Evolutionary conservation across 1,139 yeast genomes (phyloP).

Genomic region (Lipomyces yarrowii): DNA sequence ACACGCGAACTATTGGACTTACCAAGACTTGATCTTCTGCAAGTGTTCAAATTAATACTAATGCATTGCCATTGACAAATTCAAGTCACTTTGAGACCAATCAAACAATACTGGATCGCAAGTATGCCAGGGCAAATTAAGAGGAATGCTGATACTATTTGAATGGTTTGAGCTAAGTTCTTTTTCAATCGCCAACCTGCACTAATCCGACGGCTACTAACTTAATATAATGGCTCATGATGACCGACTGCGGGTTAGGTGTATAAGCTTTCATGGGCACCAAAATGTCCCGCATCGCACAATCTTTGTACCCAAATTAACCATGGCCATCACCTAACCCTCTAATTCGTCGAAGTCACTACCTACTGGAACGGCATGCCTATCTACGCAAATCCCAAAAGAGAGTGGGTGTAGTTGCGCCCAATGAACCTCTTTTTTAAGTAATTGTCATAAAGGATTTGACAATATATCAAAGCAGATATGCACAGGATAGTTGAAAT

Average conservation of each 20-base stretch:
- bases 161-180: background rate
- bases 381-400: too few species aligned
- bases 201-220: background rate
- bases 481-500: too few species aligned
- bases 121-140: background rate
- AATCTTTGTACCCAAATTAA: background rate
- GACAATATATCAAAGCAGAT: too few species aligned
- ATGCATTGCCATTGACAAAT: background rate
- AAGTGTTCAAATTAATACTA: background rate
- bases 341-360: background rate
- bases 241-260: background rate
- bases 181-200: background rate
- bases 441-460: too few species aligned
- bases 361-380: too few species aligned
- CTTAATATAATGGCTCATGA: background rate
- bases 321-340: background rate
- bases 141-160: background rate
- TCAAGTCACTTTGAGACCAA: background rate
- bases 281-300: background rate
- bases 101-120: background rate
- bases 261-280: background rate
- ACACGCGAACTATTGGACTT: background rate
- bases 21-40: background rate
- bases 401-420: too few species aligned
- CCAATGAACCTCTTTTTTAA: too few species aligned